phyloP scores from a whole-genome alignment of 148 eudicot genomes.

The Camellia lanceoleosa region DNA sequence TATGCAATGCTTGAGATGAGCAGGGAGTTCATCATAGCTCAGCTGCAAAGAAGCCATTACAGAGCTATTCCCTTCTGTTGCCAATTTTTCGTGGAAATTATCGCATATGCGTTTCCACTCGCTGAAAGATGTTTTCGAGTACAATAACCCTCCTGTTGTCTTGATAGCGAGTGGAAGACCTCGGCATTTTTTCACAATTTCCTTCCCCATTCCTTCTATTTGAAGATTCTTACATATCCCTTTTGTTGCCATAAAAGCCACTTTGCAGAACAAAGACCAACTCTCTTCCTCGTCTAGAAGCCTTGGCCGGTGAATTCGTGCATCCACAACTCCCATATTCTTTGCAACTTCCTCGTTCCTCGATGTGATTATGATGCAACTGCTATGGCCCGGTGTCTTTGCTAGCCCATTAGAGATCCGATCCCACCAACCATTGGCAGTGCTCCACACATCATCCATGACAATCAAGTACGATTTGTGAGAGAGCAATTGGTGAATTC shows the following conservation, averaged over 20 bases:
- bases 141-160: background rate
- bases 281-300: background rate
- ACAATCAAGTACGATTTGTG: background rate
- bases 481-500: background rate
- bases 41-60: constrained; percentile 4
- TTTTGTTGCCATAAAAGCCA: background rate
- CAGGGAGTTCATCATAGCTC: constrained; percentile 3
- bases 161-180: constrained; percentile 6
- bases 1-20: background rate
- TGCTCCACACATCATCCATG: constrained; percentile 4
- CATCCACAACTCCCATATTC: background rate
- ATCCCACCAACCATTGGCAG: background rate
- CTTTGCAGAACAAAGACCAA: background rate
- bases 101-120: background rate
- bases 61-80: background rate
- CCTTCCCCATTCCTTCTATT: background rate
- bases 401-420: background rate
- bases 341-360: background rate
- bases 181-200: background rate
- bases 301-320: background rate
- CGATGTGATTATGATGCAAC: constrained; percentile 1
- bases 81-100: background rate
- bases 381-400: background rate
- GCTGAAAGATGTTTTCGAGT: background rate
- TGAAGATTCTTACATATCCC: background rate